Evolutionary conservation across 2,329 filamentous ascomycete species (phyloP), one percentile per base, ranked within the genome.

Genomic region (Aspergillus glaucus): DNA sequence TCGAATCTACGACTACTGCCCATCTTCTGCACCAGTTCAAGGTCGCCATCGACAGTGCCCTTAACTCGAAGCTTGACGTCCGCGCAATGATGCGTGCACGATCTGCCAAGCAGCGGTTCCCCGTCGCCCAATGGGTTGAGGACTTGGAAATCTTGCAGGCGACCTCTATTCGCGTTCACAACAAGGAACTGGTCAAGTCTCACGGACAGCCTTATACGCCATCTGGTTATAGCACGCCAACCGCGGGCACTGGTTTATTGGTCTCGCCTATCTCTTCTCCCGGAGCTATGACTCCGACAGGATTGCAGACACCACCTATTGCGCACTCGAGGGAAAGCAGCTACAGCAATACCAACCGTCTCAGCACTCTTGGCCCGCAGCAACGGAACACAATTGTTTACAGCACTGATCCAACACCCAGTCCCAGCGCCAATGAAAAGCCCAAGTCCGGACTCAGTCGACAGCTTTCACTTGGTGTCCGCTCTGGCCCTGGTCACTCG

Each of bases 1-100:
- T 86, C 48, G 83, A 86, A 62, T 84, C 80, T 0, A 81, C 76
- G 5, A 79, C 79, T 1, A 82, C 81, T 0, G 75, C 75, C 40
- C 82, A 86, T 67, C 67, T 85, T 40, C 71, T 85, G 47, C 77
- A 79, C 42, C 83, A 86, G 60, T 85, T 86, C 71, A 82, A 80
- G 62, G 73, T 75, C 54, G 80, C 82, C 10, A 85, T 86, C 52
- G 69, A 79, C n/a, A 75, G 75, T 45, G 83, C 82, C 1, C 63
- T 86, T 47, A 77, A 72, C 46, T 83, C 80, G 1, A 79, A 79
- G 54, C 66, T 67, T 12, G 71, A 79, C 32, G 77, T 77, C 22
- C 71, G 82, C 47, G 78, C 79, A 1, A 72, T 78, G 58, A 86
- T 86, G 82, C 75, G 82, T 61, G 82, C 82, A 36, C 75, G 80